Evolutionary conservation across 1,284 basidiomycete genomes (phyloP).

Genomic region (Calocybe gambosa): DNA sequence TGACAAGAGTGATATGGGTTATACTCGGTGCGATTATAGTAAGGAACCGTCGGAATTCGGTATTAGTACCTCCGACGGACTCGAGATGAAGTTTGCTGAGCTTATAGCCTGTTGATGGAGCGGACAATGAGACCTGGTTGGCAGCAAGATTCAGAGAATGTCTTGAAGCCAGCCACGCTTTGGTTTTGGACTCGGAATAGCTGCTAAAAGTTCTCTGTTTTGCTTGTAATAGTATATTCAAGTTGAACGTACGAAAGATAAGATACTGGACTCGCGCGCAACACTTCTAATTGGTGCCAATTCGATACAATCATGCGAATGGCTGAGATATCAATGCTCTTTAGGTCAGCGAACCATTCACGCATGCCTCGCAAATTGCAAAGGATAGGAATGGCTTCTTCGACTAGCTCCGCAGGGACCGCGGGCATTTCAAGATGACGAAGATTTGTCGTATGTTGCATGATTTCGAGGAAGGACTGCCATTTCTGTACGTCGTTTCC

Average conservation of each 20-base stretch:
- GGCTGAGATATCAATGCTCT: neutral
- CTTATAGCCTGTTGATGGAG: neutral
- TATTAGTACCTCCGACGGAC: neutral
- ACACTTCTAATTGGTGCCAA: neutral
- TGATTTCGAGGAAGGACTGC: neutral
- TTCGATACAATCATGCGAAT: neutral
- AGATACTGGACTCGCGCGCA: too few species aligned
- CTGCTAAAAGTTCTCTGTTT: too few species aligned
- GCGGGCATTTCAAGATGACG: neutral
- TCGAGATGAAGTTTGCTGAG: neutral
- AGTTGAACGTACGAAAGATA: too few species aligned
- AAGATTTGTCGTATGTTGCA: neutral
- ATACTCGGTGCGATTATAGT: neutral
- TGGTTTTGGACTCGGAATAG: too few species aligned
- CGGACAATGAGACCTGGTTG: neutral
- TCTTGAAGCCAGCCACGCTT: too few species aligned
- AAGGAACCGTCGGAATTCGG: neutral
- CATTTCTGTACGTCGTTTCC: neutral
- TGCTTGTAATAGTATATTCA: too few species aligned
- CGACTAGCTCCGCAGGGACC: neutral
- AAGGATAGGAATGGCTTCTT: neutral
- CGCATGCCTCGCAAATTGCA: neutral
- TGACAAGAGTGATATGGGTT: neutral
- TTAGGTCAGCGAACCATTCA: neutral
- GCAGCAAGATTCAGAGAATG: neutral